These are phyloP conservation scores for Echium plantagineum DNA, from an alignment of 257 asterid genomes.

Conservation along the genomic window DNA sequence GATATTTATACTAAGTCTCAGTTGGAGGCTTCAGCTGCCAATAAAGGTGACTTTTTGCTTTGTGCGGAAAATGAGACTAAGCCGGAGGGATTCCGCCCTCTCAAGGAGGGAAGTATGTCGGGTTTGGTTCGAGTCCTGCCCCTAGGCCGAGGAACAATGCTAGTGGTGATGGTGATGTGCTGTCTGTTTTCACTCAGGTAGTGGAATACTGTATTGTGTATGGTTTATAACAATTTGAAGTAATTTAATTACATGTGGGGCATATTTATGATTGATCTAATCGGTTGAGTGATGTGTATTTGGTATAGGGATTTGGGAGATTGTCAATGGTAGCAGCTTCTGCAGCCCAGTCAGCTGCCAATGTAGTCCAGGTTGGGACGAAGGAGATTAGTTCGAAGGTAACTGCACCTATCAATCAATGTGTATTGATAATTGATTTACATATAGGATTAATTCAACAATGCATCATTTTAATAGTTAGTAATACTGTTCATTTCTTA, in stretches of 20 bases:
- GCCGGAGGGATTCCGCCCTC: slow-evolving; percentile 89
- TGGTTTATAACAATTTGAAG: background rate
- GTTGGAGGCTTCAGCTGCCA: slow-evolving; percentile 79
- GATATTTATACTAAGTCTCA: slow-evolving; percentile 50
- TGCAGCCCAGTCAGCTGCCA: slow-evolving; percentile 83
- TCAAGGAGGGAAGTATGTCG: slow-evolving; percentile 90
- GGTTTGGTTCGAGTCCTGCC: slow-evolving; percentile 65
- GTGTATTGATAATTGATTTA: background rate
- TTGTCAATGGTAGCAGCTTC: slow-evolving; percentile 77
- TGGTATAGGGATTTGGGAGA: slow-evolving; percentile 70
- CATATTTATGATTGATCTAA: background rate
- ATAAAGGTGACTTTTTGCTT: slow-evolving; percentile 57
- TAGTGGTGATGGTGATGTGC: slow-evolving; percentile 52
- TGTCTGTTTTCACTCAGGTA: slow-evolving; percentile 73
- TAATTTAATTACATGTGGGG: background rate
- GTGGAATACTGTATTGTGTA: background rate
- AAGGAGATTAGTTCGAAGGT: slow-evolving; percentile 80
- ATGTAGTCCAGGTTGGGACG: slow-evolving; percentile 80
- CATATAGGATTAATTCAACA: no score
- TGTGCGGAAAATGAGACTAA: slow-evolving; percentile 53
- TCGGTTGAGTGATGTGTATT: background rate
- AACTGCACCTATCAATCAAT: slow-evolving; percentile 1
- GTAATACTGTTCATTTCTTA: no score
- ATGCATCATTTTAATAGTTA: background rate
- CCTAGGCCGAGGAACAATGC: slow-evolving; percentile 29